Evolutionary conservation across 2,329 filamentous ascomycete species (phyloP), one percentile per base, ranked within the genome.

Genomic region (Cadophora malorum): DNA sequence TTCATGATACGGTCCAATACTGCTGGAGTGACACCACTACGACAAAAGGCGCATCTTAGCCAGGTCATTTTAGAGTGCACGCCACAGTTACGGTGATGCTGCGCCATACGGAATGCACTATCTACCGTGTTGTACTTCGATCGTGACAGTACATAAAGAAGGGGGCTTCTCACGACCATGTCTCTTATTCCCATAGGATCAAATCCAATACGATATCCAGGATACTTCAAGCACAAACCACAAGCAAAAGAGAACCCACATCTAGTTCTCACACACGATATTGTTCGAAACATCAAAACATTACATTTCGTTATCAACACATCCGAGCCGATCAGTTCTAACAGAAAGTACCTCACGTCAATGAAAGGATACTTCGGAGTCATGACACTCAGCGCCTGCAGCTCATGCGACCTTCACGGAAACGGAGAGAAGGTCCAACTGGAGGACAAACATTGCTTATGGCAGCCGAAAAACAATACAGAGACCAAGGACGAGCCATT

Each of bases 331-430:
- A 64, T 52, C 50, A 69, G 64, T 55, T 28, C 47, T 6, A 63
- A 68, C 28, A 59, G 61, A 60, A 25, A 63, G 53, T 62, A 60
- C 23, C 31, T 64, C 23, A 65, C 52, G 28, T 64, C 65, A 53
- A 71, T 74, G 72, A 71, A 70, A 66, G 71, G 71, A 62, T 74
- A 74, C 66, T 65, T 52, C 31, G 66, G 63, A 10, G 71, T 72
- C 50, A 72, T 72, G 71, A 64, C 67, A 59, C 64, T 58, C 12
- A 70, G 62, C 25, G 67, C 68, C 25, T 68, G 66, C 60, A 65
- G 59, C 49, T 50, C 65, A 9, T 60, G 66, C 55, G 63, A 70
- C 31, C 64, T 71, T 2, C 67, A 71, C 45, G 70, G 72, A 25
- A 73, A 71, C 53, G 73, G 72, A 31, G 67, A 72, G 38, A 71